Evolutionary conservation across 768 basidiomycete genomes (phyloP).

Genomic region (Termitomyces sp.): DNA sequence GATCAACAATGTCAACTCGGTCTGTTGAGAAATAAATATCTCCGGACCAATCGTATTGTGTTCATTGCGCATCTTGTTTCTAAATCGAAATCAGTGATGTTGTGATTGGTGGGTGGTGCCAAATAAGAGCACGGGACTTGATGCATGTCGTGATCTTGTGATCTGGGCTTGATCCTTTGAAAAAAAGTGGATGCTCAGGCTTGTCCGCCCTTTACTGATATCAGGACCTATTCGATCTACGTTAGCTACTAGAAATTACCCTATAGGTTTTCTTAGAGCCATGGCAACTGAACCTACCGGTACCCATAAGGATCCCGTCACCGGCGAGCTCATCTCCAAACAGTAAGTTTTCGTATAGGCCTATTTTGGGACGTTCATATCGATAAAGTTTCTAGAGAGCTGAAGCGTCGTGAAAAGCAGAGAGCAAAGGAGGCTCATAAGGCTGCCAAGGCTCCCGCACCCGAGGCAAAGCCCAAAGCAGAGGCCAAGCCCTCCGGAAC

Average conservation of each 20-base stretch:
- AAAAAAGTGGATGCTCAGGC: slow-evolving; percentile 27
- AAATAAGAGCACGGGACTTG: slow-evolving; percentile 3
- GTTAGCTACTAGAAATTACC: slow-evolving; percentile 1
- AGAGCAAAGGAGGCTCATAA: slow-evolving; percentile 73
- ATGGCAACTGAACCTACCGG: slow-evolving; percentile 42
- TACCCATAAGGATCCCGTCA: slow-evolving; percentile 74
- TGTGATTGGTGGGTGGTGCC: not conserved
- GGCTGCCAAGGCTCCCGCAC: slow-evolving; percentile 32
- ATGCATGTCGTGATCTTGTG: slow-evolving; percentile 7
- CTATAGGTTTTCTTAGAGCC: slow-evolving; percentile 1
- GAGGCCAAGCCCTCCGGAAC: slow-evolving; percentile 32
- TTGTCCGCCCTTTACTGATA: slow-evolving; percentile 20
- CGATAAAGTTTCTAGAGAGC: slow-evolving; percentile 52
- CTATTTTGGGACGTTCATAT: slow-evolving; percentile 24
- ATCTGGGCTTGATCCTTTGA: slow-evolving; percentile 13
- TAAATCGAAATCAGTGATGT: slow-evolving; percentile 1
- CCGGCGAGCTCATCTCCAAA: slow-evolving; percentile 97
- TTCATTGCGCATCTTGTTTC: not conserved
- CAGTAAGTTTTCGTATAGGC: slow-evolving; percentile 48
- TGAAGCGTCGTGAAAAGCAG: slow-evolving; percentile 90
- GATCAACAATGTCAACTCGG: slow-evolving; percentile 5
- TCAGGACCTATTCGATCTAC: slow-evolving; percentile 9
- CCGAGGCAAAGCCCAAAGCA: slow-evolving; percentile 32
- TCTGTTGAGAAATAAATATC: not conserved
- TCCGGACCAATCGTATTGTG: not conserved